Conservation (phyloP, 108 stramenopile genomes). For the Mediolabrus comicus region DNA sequence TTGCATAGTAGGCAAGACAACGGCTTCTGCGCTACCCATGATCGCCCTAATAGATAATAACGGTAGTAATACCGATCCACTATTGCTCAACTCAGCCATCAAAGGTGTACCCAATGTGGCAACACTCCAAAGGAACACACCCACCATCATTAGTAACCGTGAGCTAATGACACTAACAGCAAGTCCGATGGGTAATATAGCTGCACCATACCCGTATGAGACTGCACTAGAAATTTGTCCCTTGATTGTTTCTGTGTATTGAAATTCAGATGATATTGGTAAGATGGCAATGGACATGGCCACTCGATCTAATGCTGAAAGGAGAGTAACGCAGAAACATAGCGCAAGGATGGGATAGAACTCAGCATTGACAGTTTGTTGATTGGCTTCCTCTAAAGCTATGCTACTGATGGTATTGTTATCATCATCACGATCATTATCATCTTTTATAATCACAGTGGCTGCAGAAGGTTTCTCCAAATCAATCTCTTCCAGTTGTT, state of each 20-base stretch:
- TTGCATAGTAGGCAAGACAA: conserved; percentile 82
- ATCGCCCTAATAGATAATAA: conserved; percentile 62
- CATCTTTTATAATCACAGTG: neutral
- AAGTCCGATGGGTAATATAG: conserved; percentile 78
- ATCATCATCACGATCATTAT: neutral
- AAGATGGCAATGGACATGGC: conserved; percentile 91
- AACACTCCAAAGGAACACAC: conserved; percentile 67
- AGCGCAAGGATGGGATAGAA: conserved; percentile 50
- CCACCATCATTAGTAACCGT: conserved; percentile 54
- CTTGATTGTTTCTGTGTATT: conserved; percentile 77
- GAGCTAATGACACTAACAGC: conserved; percentile 54
- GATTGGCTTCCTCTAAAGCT: neutral
- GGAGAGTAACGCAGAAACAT: conserved; percentile 60
- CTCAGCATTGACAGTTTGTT: neutral
- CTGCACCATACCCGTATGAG: conserved; percentile 80
- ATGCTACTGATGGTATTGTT: neutral
- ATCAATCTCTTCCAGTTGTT: neutral
- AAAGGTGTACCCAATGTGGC: conserved; percentile 73
- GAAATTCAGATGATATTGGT: conserved; percentile 78
- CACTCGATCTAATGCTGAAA: conserved; percentile 77
- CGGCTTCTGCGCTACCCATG: conserved; percentile 83
- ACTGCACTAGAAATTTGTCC: conserved; percentile 81
- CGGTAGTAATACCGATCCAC: conserved; percentile 26
- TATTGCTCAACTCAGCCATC: conserved; percentile 34
- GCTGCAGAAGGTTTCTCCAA: neutral